Evolutionary conservation across 768 basidiomycete genomes (phyloP).

Genomic region (Galerina sulciceps): DNA sequence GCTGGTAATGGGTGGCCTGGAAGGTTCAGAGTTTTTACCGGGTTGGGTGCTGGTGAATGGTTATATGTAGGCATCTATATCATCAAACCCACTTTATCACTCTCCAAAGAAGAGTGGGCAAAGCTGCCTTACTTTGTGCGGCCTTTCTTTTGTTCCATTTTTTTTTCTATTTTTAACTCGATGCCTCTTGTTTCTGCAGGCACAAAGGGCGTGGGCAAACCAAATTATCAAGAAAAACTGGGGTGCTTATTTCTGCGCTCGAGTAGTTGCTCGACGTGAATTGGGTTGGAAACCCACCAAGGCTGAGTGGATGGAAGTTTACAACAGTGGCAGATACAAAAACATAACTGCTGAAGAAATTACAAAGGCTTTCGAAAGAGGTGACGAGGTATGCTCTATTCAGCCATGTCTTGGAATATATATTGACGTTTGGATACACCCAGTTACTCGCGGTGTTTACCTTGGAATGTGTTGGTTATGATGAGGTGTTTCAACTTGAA

Average conservation of each 20-base stretch:
- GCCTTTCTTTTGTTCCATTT: not conserved
- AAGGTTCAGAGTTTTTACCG: constrained; percentile 36
- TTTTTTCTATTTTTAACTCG: too few relatives aligned
- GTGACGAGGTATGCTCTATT: constrained; percentile 15
- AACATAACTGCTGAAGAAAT: constrained; percentile 16
- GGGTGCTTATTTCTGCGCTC: constrained; percentile 12
- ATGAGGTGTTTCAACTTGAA: constrained; percentile 17
- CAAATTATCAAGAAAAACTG: constrained; percentile 10
- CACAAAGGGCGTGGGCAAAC: constrained; percentile 14
- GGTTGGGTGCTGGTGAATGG: constrained; percentile 33
- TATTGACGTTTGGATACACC: not conserved
- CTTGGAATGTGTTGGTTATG: constrained; percentile 26
- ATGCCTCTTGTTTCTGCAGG: not conserved
- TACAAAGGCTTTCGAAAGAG: constrained; percentile 10
- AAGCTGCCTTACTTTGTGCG: constrained; percentile 19
- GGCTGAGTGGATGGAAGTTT: constrained; percentile 8
- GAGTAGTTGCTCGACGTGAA: constrained; percentile 10
- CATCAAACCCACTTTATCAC: constrained; percentile 41
- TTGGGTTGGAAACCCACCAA: constrained; percentile 8
- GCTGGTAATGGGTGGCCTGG: constrained; percentile 22
- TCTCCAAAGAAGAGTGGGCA: constrained; percentile 29
- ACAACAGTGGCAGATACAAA: constrained; percentile 7
- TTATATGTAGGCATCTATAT: constrained; percentile 38
- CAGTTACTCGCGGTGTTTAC: constrained; percentile 22
- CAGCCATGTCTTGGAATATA: not conserved